Percentiles rank a stretch among this genome's conserved stretches.
Evolutionary conservation across 108 stramenopile species (phyloP).

Genomic region (Skeletonema grethae): DNA sequence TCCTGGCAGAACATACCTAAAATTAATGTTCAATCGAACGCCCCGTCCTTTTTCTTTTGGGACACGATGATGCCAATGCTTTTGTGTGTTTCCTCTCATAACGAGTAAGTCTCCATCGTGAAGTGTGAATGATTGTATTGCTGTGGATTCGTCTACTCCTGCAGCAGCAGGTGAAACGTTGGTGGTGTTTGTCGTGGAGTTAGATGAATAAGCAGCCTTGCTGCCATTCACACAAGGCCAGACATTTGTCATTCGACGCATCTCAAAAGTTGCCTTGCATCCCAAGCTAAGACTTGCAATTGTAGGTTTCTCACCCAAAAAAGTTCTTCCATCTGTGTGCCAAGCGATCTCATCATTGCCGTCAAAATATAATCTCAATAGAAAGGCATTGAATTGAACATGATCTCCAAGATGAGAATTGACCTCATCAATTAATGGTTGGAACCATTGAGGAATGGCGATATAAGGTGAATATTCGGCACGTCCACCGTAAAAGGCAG

Average conservation of each 20-base stretch:
- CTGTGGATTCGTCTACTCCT: slow-evolving; percentile 13
- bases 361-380: slow-evolving; percentile 34
- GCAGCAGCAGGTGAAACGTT: not conserved
- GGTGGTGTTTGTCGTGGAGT: not conserved
- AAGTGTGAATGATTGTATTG: slow-evolving; percentile 4
- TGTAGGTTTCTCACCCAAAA: slow-evolving; percentile 26
- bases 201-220: not conserved
- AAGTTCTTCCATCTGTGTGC: slow-evolving; percentile 40
- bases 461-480: slow-evolving; percentile 15
- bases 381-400: slow-evolving; percentile 34
- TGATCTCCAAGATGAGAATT: slow-evolving; percentile 12
- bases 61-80: slow-evolving; percentile 44
- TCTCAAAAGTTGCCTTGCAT: slow-evolving; percentile 25
- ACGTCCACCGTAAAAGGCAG: slow-evolving; percentile 32
- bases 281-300: slow-evolving; percentile 34
- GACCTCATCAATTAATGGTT: slow-evolving; percentile 19
- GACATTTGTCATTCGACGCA: slow-evolving; percentile 31
- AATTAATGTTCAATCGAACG: slow-evolving; percentile 29
- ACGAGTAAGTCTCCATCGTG: slow-evolving; percentile 25
- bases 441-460: slow-evolving; percentile 18
- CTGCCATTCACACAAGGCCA: slow-evolving; percentile 27
- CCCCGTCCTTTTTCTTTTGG: slow-evolving; percentile 28
- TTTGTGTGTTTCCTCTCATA: slow-evolving; percentile 34
- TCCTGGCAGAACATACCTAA: slow-evolving; percentile 32
- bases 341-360: slow-evolving; percentile 40